Base-by-base conservation (phyloP, 1,284 basidiomycete genomes). In the Austroboletus niveus region DNA sequence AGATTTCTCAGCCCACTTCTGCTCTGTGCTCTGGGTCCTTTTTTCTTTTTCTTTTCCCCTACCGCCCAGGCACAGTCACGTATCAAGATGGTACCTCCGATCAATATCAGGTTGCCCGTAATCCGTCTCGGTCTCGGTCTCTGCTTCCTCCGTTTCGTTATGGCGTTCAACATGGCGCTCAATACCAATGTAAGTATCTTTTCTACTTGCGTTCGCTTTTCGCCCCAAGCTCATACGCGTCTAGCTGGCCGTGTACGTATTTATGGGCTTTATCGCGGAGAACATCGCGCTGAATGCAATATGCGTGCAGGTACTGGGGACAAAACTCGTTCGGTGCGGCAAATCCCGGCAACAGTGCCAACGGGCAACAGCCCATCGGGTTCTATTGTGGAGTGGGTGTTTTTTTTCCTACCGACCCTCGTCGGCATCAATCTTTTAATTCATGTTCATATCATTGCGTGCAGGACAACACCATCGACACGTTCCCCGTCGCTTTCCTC, bases 401-500 rank as follows among this genome's bases (percentile, higher is more conserved):
- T 41, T 32, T 41, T 32, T 36, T 50, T 34, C 20, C 17, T 17
- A 24, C 22, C 39, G 12, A 49, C 43, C 11, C 10, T 11, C 17
- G 40, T 8, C 32, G 27, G 43, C 39, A 51, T 46, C 40, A 14
- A 22, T 15, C 10, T 11, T 14, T 34, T 49, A 42, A 36, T 46
- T 49, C 30, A 47, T 45, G 38, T 44, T 48, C 35, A 34, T 31
- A 8, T 48, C 32, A n/a, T 22, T 34, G 42, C 36, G 42, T 10
- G 8, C 38, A 60, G 60, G 62, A 60, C 36, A 9, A 32, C 34
- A 51, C 57, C 3, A 45, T 61, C 10, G 55, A 61, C 55, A 75
- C 71, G 32, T 72, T 85, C 42, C 82, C 83, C 0, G 57, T 86
- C 32, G 82, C 82, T 2, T 87, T 86, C 65, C 59, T 87, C 45